phyloP scores from a whole-genome alignment of 192 early-diverging fungal species.

The Paraglomus occultum region DNA sequence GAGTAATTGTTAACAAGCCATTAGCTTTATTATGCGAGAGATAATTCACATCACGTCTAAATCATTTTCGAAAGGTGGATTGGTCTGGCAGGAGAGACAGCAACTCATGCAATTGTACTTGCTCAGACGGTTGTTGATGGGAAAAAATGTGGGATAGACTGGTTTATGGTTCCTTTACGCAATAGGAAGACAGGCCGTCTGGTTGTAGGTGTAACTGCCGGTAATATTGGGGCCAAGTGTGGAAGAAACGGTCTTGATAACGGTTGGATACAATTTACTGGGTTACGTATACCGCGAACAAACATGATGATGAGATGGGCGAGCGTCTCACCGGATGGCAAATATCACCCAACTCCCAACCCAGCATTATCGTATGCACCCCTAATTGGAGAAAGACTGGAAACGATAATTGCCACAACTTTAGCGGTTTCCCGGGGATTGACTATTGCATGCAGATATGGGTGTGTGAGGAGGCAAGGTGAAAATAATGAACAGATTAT shows the following conservation, averaged over 20 bases:
- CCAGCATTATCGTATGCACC: conserved; percentile 58
- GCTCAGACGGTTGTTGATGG: conserved; percentile 59
- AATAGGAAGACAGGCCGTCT: conserved; percentile 48
- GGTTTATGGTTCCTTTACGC: conserved; percentile 66
- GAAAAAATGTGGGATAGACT: conserved; percentile 59
- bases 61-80: conserved; percentile 43
- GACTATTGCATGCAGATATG: conserved; percentile 59
- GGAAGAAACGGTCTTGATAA: conserved; percentile 63
- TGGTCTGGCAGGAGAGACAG: conserved; percentile 62
- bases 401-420: conserved; percentile 41
- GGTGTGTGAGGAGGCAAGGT: conserved; percentile 61
- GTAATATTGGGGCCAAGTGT: conserved; percentile 62
- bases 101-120: conserved; percentile 62
- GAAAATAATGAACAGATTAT: conserved; percentile 61
- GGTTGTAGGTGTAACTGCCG: conserved; percentile 50
- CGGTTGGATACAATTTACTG: conserved; percentile 65
- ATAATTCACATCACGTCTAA: not conserved
- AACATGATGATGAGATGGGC: conserved; percentile 63
- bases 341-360: conserved; percentile 51
- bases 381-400: conserved; percentile 64
- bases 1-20: not conserved
- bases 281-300: conserved; percentile 52
- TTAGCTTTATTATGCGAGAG: not conserved
- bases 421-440: conserved; percentile 49
- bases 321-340: conserved; percentile 49